Evolutionary conservation across 768 basidiomycete species (phyloP), one percentile per base, ranked within the genome.

Genomic region (Phallus indusiatus): DNA sequence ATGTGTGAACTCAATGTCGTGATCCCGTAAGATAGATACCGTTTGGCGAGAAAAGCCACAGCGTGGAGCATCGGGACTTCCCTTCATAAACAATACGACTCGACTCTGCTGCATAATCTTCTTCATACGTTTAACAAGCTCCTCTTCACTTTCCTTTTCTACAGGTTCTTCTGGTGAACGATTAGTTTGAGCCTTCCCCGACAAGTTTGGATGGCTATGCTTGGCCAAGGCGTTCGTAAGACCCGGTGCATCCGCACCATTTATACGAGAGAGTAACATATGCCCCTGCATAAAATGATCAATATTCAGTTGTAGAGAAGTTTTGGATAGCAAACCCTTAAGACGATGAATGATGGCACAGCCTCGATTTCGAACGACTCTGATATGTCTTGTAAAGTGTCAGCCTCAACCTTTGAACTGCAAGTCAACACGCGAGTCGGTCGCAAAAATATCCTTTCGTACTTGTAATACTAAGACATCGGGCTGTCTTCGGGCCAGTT

Each of bases 51-150:
- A 90, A 69, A 94, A 95, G 1, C 91, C 91, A 64, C 92, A 95
- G 59, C 85, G 82, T 6, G 92, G 92, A 1, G 73, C 75, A 34
- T 84, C 79, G 0, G 91, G 90, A 54, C 73, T 78, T 18, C 92
- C 92, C 70, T 95, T 95, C 90, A 95, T 94, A 78, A 94, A 93
- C 59, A 94, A 67, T 24, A 95, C 85, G 11, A 94, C 84, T 20
- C 78, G 76, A 71, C 79, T 81, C 72, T 90, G 82, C 61, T 78
- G 80, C 93, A 97, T 95, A 59, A 99, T 72, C 49, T 61, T 63
- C 16, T 71, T 75, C 67, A 94, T 80, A 53, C 93, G 79, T 47
- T 72, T 68, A 16, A 79, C 76, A 20, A 95, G 79, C 70, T 91
- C 85, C 12, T 66, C 56, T 64, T 69, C 61, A 46, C 59, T 62